Evolutionary conservation across 257 asterid species (phyloP).

Genomic region (Prunella vulgaris): DNA sequence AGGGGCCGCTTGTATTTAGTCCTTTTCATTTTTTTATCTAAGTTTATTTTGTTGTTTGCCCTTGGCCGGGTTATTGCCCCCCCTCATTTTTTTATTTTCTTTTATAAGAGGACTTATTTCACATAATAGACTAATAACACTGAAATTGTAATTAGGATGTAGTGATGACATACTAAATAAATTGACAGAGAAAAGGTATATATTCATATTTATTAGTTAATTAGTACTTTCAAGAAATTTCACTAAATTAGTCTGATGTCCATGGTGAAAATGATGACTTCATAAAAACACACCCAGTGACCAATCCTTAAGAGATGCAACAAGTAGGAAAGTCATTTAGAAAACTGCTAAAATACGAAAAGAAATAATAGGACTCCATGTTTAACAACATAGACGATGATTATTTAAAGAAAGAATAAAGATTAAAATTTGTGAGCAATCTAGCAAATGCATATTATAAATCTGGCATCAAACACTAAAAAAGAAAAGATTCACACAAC

Average conservation of each 20-base stretch:
- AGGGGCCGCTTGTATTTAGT: no score
- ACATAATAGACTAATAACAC: conserved; percentile 1
- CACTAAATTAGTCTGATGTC: conserved; percentile 2
- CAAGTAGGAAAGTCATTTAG: neutral
- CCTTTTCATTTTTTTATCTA: no score
- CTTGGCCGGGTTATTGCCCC: no score
- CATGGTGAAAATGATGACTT: conserved; percentile 5
- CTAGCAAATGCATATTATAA: conserved; percentile 1
- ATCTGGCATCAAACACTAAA: conserved; percentile 6
- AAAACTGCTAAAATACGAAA: neutral
- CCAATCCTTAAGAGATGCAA: no score
- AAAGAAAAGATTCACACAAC: conserved; percentile 14
- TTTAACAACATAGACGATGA: conserved; percentile 16
- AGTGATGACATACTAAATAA: neutral
- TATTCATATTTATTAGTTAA: neutral
- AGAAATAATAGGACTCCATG: conserved; percentile 3
- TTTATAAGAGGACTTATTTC: neutral
- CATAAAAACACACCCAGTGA: neutral
- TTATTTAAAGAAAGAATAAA: conserved; percentile 1
- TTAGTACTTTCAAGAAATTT: neutral
- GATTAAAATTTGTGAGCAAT: neutral
- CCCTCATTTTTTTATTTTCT: neutral
- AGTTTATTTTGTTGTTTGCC: neutral
- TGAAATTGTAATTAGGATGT: neutral
- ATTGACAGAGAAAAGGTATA: neutral